Evolutionary conservation across 768 basidiomycete species (phyloP).

Genomic region (Agrocybe pediades): DNA sequence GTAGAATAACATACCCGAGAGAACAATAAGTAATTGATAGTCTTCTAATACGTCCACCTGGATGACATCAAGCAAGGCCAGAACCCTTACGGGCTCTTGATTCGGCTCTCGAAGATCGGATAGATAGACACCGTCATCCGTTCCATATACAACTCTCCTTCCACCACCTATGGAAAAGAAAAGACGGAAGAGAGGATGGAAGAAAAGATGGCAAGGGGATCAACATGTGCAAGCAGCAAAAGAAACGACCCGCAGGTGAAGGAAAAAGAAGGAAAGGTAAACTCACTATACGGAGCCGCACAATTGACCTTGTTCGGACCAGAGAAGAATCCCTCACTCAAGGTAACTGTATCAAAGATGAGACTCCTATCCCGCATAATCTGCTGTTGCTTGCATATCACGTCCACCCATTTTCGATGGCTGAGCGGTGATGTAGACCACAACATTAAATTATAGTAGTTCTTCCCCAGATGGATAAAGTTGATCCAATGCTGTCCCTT

Average conservation of each 20-base stretch:
- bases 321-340: slow-evolving; percentile 89
- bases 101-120: slow-evolving; percentile 80
- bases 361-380: slow-evolving; percentile 78
- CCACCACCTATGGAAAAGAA: slow-evolving; percentile 61
- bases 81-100: slow-evolving; percentile 86
- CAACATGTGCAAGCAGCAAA: not conserved
- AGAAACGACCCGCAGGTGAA: too few relatives aligned
- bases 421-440: slow-evolving; percentile 86
- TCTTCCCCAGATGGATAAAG: slow-evolving; percentile 91
- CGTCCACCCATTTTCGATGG: slow-evolving; percentile 94
- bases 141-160: slow-evolving; percentile 90
- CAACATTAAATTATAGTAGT: slow-evolving; percentile 88
- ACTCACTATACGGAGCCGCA: slow-evolving; percentile 85
- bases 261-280: slow-evolving; percentile 4
- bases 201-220: too few relatives aligned
- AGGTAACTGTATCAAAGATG: slow-evolving; percentile 81
- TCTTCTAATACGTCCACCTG: slow-evolving; percentile 98
- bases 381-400: slow-evolving; percentile 89
- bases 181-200: slow-evolving; percentile 2
- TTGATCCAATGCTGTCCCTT: slow-evolving; percentile 93
- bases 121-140: slow-evolving; percentile 95
- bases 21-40: slow-evolving; percentile 92
- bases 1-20: slow-evolving; percentile 69
- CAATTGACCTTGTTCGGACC: slow-evolving; percentile 90
- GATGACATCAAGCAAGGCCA: slow-evolving; percentile 84